These are phyloP conservation scores for Trichoderma sp. DNA, from an alignment of 2,329 filamentous ascomycete species.

Conservation along the genomic window DNA sequence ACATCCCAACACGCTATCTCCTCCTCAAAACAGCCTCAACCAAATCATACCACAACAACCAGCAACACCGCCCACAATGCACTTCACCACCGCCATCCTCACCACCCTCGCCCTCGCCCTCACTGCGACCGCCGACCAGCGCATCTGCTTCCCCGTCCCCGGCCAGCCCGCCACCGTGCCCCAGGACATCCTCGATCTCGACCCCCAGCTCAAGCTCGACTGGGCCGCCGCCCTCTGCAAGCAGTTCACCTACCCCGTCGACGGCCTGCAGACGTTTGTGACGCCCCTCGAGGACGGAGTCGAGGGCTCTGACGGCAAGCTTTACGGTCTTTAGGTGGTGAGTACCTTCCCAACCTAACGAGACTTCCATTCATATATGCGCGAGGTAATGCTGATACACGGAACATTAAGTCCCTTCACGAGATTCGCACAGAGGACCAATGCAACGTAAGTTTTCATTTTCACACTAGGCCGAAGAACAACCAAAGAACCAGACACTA, in stretches of 20 bases:
- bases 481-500: neutral
- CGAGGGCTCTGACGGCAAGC: neutral
- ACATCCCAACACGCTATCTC: too few relatives aligned
- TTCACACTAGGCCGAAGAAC: too few relatives aligned
- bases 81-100: neutral
- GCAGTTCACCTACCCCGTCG: neutral
- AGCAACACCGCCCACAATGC: neutral
- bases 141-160: conserved; percentile 6
- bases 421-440: neutral
- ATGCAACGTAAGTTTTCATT: neutral
- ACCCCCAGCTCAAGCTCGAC: neutral
- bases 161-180: neutral
- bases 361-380: too few relatives aligned
- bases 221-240: conserved; percentile 1
- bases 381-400: neutral
- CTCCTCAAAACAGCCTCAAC: neutral
- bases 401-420: neutral
- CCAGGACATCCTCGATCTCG: conserved; percentile 2
- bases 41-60: too few relatives aligned
- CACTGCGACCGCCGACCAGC: neutral
- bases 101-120: conserved; percentile 3
- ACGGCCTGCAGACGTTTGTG: neutral
- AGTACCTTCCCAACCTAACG: neutral
- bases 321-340: conserved; percentile 5
- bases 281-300: neutral